A percentile compares a stretch with the other conserved stretches of the same genome.
Conservation (phyloP, 306 rosid species). For the Vicia faba region DNA sequence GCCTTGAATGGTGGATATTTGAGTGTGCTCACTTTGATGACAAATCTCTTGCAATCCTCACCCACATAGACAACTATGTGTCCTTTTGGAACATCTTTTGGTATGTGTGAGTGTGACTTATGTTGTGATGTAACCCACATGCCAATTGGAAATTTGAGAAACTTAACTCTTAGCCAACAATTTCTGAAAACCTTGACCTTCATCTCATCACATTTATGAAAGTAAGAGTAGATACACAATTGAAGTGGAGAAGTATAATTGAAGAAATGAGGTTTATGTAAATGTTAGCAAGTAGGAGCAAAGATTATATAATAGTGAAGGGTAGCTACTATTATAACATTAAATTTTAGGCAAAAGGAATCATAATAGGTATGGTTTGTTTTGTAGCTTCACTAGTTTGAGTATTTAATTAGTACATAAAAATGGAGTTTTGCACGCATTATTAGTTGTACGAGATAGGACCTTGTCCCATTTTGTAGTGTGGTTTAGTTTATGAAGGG, state of each 20-base stretch:
- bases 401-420: conserved; percentile 17
- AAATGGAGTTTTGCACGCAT: conserved; percentile 6
- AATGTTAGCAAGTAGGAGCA: conserved; percentile 20
- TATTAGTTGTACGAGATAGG: conserved; percentile 41
- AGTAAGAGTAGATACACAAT: background rate
- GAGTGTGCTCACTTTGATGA: conserved; percentile 49
- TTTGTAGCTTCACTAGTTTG: conserved; percentile 1
- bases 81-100: conserved; percentile 75
- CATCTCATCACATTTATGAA: conserved; percentile 10
- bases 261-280: conserved; percentile 30
- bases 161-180: conserved; percentile 22
- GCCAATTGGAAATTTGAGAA: conserved; percentile 30
- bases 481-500: conserved; percentile 10
- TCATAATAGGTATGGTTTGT: conserved; percentile 32
- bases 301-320: conserved; percentile 15
- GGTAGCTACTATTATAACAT: conserved; percentile 21
- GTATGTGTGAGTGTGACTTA: conserved; percentile 36
- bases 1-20: conserved; percentile 59
- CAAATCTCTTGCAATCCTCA: conserved; percentile 67
- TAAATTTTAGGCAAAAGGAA: conserved; percentile 23
- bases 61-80: conserved; percentile 72
- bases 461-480: conserved; percentile 19
- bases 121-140: conserved; percentile 21
- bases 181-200: conserved; percentile 32
- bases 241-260: background rate